A percentile compares a stretch with the other conserved stretches of the same genome.
These are phyloP conservation scores for Thinopyrum obtusiflorum DNA, from an alignment of 202 grass and related monocot species.

Conservation along the genomic window DNA sequence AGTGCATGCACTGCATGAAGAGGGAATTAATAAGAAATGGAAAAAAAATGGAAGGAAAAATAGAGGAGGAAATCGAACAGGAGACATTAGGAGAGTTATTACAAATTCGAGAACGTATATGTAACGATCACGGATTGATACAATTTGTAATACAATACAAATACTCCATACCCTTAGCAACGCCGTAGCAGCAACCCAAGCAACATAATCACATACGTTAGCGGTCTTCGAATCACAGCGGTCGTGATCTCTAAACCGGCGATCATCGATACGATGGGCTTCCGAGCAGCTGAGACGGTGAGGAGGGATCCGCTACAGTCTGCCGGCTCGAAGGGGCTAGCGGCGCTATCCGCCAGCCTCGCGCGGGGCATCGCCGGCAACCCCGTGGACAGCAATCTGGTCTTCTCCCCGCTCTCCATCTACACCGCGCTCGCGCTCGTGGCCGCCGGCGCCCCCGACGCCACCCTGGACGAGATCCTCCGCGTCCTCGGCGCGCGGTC, in stretches of 20 bases:
- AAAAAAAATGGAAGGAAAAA: too few species aligned
- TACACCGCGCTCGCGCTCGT: background rate
- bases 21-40: too few species aligned
- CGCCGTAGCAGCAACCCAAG: too few species aligned
- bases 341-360: background rate
- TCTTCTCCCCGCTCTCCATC: slow-evolving; percentile 17
- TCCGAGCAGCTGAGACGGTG: background rate
- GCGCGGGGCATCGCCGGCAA: background rate
- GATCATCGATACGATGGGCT: background rate
- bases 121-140: too few species aligned
- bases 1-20: too few species aligned
- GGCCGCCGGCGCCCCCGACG: background rate
- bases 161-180: too few species aligned
- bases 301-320: background rate
- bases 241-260: background rate
- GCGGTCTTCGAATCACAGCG: too few species aligned
- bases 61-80: too few species aligned
- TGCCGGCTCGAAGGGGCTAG: background rate
- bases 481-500: background rate
- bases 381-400: background rate
- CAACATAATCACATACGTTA: too few species aligned
- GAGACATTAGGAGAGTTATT: too few species aligned
- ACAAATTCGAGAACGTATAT: too few species aligned
- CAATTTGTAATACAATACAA: too few species aligned
- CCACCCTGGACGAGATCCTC: slow-evolving; percentile 8